A percentile compares a stretch with the other conserved stretches of the same genome.
Conservation (phyloP, 106 monocot species). For the Cymbidium sinense region DNA sequence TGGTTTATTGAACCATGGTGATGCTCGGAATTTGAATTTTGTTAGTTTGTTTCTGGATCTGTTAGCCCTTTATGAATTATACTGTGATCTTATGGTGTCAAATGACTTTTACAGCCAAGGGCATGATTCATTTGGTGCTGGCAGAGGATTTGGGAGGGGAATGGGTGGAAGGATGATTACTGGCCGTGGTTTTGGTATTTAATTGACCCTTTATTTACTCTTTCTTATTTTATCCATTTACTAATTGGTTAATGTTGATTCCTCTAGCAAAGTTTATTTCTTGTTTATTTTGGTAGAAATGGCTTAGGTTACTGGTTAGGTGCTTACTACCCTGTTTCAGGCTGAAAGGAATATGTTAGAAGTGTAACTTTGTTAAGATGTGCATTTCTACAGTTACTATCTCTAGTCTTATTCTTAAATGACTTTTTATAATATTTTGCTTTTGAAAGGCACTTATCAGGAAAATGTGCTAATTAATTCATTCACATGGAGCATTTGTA, state of each 20-base stretch:
- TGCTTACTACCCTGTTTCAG: background rate
- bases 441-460: background rate
- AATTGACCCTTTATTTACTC: background rate
- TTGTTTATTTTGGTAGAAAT: conserved; percentile 1
- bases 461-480: background rate
- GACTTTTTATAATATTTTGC: background rate
- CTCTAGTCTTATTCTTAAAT: background rate
- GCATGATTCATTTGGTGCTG: conserved; percentile 62
- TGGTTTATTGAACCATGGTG: background rate
- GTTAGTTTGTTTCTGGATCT: background rate
- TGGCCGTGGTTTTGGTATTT: conserved; percentile 84
- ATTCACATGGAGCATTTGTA: background rate
- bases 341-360: background rate
- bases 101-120: conserved; percentile 38
- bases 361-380: background rate
- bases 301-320: background rate
- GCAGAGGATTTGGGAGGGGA: conserved; percentile 93
- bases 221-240: background rate
- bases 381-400: background rate
- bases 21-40: background rate
- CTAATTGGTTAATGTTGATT: background rate
- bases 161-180: conserved; percentile 77
- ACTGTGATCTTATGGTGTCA: conserved; percentile 7
- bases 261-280: background rate
- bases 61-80: background rate